phyloP scores from a whole-genome alignment of 2,329 filamentous ascomycete species.

The Volutella citrinella region DNA sequence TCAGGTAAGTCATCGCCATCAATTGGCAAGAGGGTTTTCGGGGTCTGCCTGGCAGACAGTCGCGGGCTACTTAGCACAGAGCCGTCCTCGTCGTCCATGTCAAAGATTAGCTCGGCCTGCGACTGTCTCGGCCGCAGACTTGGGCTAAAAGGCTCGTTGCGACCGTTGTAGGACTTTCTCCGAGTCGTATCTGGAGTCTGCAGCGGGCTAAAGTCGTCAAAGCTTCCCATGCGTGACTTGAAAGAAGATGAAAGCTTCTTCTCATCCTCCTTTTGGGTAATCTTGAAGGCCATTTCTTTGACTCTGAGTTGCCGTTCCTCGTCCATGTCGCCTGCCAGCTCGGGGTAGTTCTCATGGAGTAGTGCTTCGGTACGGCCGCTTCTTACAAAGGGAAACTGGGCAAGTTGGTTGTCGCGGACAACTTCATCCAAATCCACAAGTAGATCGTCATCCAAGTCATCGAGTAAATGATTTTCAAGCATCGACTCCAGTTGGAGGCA shows the following conservation, averaged over 20 bases:
- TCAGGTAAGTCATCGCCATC: constrained; percentile 28
- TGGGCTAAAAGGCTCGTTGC: constrained; percentile 63
- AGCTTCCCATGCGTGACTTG: constrained; percentile 57
- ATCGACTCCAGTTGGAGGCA: constrained; percentile 89
- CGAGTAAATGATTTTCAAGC: constrained; percentile 84
- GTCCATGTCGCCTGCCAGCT: constrained; percentile 62
- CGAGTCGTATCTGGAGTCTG: constrained; percentile 44
- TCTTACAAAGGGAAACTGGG: constrained; percentile 72
- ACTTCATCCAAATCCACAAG: constrained; percentile 75
- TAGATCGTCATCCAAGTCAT: constrained; percentile 83
- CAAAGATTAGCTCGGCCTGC: constrained; percentile 78
- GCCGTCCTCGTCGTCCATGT: constrained; percentile 79
- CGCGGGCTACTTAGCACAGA: constrained; percentile 27
- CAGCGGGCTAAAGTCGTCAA: constrained; percentile 56
- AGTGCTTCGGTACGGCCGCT: constrained; percentile 68
- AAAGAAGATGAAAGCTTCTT: constrained; percentile 58
- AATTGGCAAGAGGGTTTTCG: constrained; percentile 16
- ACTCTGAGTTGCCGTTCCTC: constrained; percentile 69
- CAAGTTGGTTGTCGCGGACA: constrained; percentile 78
- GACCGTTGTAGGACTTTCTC: constrained; percentile 42
- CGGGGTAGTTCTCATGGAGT: constrained; percentile 63
- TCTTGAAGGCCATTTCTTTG: constrained; percentile 71
- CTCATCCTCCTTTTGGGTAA: constrained; percentile 62
- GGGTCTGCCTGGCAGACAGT: constrained; percentile 19
- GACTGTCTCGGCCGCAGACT: constrained; percentile 66